Base-by-base conservation (phyloP, 2,329 filamentous ascomycete species). In the Bipolaris victoriae region DNA sequence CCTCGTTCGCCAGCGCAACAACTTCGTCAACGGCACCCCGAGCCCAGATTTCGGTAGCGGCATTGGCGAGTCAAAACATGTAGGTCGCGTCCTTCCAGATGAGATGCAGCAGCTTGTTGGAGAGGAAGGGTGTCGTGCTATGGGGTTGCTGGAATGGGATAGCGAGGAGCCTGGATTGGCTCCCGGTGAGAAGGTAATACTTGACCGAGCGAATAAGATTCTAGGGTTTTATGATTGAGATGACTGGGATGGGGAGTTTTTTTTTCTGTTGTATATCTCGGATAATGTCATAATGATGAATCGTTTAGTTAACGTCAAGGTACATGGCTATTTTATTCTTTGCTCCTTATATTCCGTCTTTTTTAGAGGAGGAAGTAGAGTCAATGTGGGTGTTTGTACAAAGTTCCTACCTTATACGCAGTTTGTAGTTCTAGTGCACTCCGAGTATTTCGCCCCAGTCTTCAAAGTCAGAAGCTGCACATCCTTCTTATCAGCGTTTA, bases 1-100 rank as follows among this genome's bases (percentile, higher is more conserved):
- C 70, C 80, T 94, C 1, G 82, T 78, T 1, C 82, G 85, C 15
- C 92, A 96, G 78, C 84, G 89, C 18, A 81, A 86, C n/a, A 84
- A 86, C 0, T 95, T 95, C 65, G 75, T 89, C 2, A 72, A 79
- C 0, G 92, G 92, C 4, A 70, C 63, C 0, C 78, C 78, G 1
- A 72, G 74, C 15, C 81, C 82, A 1, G 82, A 83, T 56, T 83
- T 83, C 64, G 80, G 79, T 0, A 79, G 80, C 1, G 90, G 90
- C 0, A 79, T 83, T 49, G 90, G 90, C 5, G 90, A 92, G 70
- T 77, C 74, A 29, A 66, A 76, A 50, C 80, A 83, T 64, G 64
- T 79, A 7, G 81, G 80, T 0, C 69, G 81, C 6, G 65, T 77
- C 4, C 71, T 57, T 7, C 69, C 74, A 1, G 73, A 75, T 31